Conservation (phyloP, 257 asterid genomes). For the Schizonepeta tenuifolia region DNA sequence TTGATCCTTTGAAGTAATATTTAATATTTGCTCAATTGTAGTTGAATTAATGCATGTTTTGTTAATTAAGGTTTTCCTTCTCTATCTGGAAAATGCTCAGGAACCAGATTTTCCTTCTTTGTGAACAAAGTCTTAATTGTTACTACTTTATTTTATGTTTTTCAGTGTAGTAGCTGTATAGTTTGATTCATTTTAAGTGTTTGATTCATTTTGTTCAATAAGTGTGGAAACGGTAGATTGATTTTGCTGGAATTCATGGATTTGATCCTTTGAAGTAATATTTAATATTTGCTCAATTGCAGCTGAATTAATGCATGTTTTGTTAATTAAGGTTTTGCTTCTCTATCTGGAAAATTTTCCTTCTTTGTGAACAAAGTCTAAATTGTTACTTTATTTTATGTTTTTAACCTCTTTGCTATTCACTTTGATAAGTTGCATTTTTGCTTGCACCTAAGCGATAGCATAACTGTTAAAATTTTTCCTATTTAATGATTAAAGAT, state of each 20-base stretch:
- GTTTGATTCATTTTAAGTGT: not conserved
- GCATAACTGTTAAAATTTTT: not conserved
- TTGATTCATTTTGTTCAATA: not conserved
- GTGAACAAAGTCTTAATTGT: too few relatives aligned
- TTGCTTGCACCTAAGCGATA: not conserved
- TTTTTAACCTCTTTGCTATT: not conserved
- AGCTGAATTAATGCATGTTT: constrained; percentile 13
- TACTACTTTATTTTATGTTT: too few relatives aligned
- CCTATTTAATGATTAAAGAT: not conserved
- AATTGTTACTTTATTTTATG: not conserved
- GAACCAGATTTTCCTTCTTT: not conserved
- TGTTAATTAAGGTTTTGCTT: not conserved
- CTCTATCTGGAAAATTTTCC: not conserved
- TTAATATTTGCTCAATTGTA: not conserved
- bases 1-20: constrained; percentile 1
- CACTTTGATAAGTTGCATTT: constrained; percentile 12
- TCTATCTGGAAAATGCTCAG: not conserved
- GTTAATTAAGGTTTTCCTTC: not conserved
- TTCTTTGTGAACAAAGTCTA: not conserved
- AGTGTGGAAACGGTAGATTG: not conserved
- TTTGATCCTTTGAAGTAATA: constrained; percentile 10
- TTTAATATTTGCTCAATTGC: not conserved
- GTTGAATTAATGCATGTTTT: constrained; percentile 10
- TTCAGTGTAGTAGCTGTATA: not conserved
- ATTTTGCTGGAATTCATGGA: constrained; percentile 5